phyloP scores from a whole-genome alignment of 495 filamentous ascomycete species.

The Tuber calosporum region DNA sequence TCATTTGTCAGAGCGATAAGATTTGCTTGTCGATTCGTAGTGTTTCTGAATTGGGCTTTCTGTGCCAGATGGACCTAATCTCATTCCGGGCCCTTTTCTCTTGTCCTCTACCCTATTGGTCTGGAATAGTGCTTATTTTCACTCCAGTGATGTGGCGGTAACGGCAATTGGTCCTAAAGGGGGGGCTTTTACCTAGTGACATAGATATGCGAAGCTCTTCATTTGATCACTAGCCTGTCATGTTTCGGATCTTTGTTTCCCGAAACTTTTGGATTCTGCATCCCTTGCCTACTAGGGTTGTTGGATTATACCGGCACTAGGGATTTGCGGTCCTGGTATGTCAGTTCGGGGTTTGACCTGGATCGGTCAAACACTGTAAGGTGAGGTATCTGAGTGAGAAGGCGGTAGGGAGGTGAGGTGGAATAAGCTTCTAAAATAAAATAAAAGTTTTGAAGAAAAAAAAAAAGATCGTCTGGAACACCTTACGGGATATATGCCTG shows the following conservation, averaged over 20 bases:
- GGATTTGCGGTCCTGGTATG: background rate
- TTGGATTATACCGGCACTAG: background rate
- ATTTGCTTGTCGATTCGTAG: background rate
- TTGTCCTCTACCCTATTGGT: background rate
- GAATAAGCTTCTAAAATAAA: background rate
- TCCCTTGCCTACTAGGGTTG: background rate
- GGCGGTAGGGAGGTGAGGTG: background rate
- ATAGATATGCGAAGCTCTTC: background rate
- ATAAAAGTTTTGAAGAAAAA: background rate
- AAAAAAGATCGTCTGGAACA: background rate
- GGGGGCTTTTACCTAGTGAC: background rate
- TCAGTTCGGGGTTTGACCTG: background rate
- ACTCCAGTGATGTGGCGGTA: background rate
- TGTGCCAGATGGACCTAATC: background rate
- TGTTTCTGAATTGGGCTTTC: background rate
- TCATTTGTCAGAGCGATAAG: background rate
- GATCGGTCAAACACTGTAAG: background rate
- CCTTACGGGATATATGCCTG: background rate
- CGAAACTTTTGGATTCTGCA: background rate
- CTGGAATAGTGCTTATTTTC: background rate
- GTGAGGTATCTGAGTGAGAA: background rate
- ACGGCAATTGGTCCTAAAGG: background rate
- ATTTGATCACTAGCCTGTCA: background rate
- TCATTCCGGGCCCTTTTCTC: background rate
- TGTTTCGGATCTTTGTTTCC: background rate